Evolutionary conservation across 495 filamentous ascomycete genomes (phyloP).

Genomic region (Xylaria longipes): DNA sequence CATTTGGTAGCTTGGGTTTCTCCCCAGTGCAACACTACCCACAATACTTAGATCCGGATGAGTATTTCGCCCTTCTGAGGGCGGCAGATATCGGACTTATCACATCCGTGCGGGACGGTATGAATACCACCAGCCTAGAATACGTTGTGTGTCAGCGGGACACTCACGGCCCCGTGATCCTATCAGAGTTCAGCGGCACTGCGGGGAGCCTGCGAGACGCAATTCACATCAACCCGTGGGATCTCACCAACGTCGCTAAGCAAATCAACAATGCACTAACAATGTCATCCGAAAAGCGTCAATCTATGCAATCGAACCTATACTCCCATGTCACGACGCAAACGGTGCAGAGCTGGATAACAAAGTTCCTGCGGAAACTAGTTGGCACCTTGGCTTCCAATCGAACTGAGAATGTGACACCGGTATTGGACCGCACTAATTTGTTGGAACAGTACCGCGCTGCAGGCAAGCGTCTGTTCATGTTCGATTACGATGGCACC

Average conservation of each 20-base stretch:
- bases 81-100: slow-evolving; percentile 89
- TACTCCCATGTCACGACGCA: slow-evolving; percentile 82
- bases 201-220: slow-evolving; percentile 83
- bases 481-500: slow-evolving; percentile 99
- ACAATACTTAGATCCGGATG: slow-evolving; percentile 82
- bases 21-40: slow-evolving; percentile 91
- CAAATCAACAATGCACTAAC: slow-evolving; percentile 79
- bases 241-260: slow-evolving; percentile 77
- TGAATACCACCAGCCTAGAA: slow-evolving; percentile 95
- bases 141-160: slow-evolving; percentile 91
- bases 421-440: slow-evolving; percentile 73
- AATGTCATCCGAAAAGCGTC: slow-evolving; percentile 69
- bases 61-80: slow-evolving; percentile 90
- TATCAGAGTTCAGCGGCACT: slow-evolving; percentile 95
- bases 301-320: slow-evolving; percentile 64
- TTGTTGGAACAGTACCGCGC: slow-evolving; percentile 74
- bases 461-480: slow-evolving; percentile 79
- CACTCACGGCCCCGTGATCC: slow-evolving; percentile 81
- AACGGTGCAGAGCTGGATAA: slow-evolving; percentile 83
- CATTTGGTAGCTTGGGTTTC: slow-evolving; percentile 82
- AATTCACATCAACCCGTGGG: slow-evolving; percentile 95
- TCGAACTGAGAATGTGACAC: slow-evolving; percentile 76
- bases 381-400: slow-evolving; percentile 78
- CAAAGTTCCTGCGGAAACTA: slow-evolving; percentile 74
- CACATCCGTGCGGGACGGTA: slow-evolving; percentile 90